Evolutionary conservation across 2,329 filamentous ascomycete species (phyloP), one percentile per base, ranked within the genome.

Genomic region (Trichoderma polysporum): DNA sequence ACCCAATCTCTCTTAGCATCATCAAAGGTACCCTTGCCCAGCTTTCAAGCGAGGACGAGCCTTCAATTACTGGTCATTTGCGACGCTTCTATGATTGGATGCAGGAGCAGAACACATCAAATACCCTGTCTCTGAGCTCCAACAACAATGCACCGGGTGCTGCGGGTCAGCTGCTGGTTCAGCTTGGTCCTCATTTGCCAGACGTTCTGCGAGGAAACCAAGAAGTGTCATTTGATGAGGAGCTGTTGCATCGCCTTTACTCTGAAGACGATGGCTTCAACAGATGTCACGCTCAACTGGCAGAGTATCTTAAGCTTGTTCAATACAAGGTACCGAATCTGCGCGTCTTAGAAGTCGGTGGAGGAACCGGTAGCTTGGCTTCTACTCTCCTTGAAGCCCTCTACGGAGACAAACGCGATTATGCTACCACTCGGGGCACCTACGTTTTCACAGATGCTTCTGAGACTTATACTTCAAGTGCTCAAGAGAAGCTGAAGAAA

Each of bases 371-470:
- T 4, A 71, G 73, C 15, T 73, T 76, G 60, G 78, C 78, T 0
- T 62, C 57, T 5, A 69, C 71, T 6, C 60, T 76, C 29, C 25
- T 79, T 1, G 68, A 68, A 4, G 57, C 68, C 12, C 66, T 76
- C 6, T 53, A 66, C 50, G 27, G 69, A 54, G 17, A 70, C 70
- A 17, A 53, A 33, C 35, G 72, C 69, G 53, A 68, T 49, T 31
- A 50, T 62, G 47, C 72, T 3, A 66, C 69, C 2, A 66, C 50
- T 22, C 74, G 73, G 47, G 59, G 68, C 0, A 69, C 73, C 8
- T 79, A 80, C 65, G 76, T 74, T 0, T 80, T 75, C 61, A 80
- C 78, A 1, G 79, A 82, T 57, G 73, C 78, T 2, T 80, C 76
- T 8, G 56, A 69, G n/a, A 61, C 65, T 1, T 75, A 74, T 49